Conservation (phyloP, 116 monocot species). For the Phalaenopsis hybrid region DNA sequence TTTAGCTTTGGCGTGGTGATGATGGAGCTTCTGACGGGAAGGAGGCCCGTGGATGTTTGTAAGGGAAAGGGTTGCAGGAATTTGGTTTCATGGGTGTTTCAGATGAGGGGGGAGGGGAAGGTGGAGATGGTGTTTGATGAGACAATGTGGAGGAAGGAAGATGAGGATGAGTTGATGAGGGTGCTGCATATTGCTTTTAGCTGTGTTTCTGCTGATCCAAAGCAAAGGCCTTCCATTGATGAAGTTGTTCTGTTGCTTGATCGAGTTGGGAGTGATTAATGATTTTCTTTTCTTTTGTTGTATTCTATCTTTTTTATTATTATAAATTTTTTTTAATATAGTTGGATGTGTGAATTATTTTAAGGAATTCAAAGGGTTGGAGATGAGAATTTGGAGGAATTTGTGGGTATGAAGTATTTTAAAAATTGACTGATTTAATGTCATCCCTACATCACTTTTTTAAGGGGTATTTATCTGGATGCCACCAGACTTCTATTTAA, state of each 20-base stretch:
- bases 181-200: constrained; percentile 46
- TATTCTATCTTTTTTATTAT: neutral
- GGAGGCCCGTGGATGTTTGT: constrained; percentile 42
- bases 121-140: constrained; percentile 41
- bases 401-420: too few species aligned
- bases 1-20: constrained; percentile 52
- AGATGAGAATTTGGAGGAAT: too few species aligned
- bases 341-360: neutral
- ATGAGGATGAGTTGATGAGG: constrained; percentile 29
- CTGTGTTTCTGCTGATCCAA: constrained; percentile 34
- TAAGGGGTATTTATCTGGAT: too few species aligned
- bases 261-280: constrained; percentile 13
- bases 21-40: constrained; percentile 42
- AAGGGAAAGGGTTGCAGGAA: constrained; percentile 42
- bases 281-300: neutral
- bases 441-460: too few species aligned
- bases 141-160: constrained; percentile 25
- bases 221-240: constrained; percentile 42
- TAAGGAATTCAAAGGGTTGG: too few species aligned
- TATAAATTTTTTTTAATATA: neutral
- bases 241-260: constrained; percentile 50
- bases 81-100: constrained; percentile 46
- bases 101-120: constrained; percentile 41
- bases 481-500: too few species aligned
- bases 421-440: too few species aligned